Base-by-base conservation (phyloP, 139 green algal species). In the Edaphochlamys debaryana region DNA sequence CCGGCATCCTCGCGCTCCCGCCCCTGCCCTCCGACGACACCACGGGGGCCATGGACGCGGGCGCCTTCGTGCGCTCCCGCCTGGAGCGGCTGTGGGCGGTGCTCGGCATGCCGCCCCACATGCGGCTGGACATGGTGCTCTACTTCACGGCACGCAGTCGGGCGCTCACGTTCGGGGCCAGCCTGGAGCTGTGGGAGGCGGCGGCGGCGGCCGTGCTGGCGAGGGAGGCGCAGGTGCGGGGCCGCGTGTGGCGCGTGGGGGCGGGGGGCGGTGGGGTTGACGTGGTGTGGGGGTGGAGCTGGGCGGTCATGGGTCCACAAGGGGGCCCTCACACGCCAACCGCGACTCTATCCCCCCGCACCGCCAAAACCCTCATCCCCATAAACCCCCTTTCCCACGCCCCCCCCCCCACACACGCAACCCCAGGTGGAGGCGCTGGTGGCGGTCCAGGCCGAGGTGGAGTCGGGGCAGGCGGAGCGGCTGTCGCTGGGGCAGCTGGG, bases 371-470 rank as follows among this genome's bases (percentile, higher is more conserved):
- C 48, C 48, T 54, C 48, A 15, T 15, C 11, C 48, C 48, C 48
- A 15, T 54, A 54, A 23, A 54, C 48, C 48, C 48, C 11, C 11
- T 54, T 54, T 23, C 48, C 11, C 48, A 54, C 15, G n/a, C n/a
- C n/a, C n/a, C n/a, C n/a, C n/a, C n/a, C n/a, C n/a, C n/a, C n/a
- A n/a, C n/a, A n/a, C n/a, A 11, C 11, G 11, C 48, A 54, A 36
- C 36, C 64, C 34, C 74, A 82, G 75, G 77, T 83, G 77, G 77
- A 83, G 64, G 45, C 63, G 17, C 64, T 83, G 63, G 77, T 83
- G 63, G 42, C 62, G 5, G 45, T 70, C 5, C 77, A 83, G 62
- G 32, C 25, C 3, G 77, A 75, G 48, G 41, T 83, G 0, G 77
- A 83, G 64, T 34, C 32, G 42, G 42, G 64, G 7, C 13, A 30